Evolutionary conservation across 1,284 basidiomycete genomes (phyloP), one percentile per base, ranked within the genome.

Genomic region (Volvariella volvacea): DNA sequence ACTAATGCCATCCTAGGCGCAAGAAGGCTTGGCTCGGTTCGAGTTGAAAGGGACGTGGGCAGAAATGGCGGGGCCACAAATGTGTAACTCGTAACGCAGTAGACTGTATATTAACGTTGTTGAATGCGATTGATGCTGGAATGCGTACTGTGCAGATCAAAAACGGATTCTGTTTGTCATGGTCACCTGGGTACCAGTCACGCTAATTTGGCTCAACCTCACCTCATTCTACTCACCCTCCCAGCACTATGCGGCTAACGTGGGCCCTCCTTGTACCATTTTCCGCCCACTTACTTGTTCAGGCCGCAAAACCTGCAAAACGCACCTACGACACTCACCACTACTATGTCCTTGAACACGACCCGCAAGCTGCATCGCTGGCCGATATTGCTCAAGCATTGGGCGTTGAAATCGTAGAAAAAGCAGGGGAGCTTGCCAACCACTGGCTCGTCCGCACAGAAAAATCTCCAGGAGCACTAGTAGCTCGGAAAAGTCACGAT

Each of bases 331-430:
- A 74, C 52, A 83, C 87, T 6, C 88, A 98, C 64, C 74, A 87
- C 54, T 99, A 99, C 69, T 95, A 94, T 68, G 86, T 92, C 48
- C 63, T 95, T 20, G 84, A 92, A 61, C 78, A 91, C 59, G 65
- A 76, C 53, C 77, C 86, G 41, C 57, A 58, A 4, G 60, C 65
- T 40, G 49, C 60, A 38, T 75, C 85, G 46, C 66, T 85, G 50
- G 63, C 64, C 39, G 74, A 82, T 42, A 70, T 87, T 37, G 76
- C 84, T 1, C 50, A 63, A 2, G 65, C 70, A 1, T 74, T 98
- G 6, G 84, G 83, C 17, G 84, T 91, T 8, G 86, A 98, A 62
- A 67, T 96, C 41, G 86, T 98, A 42, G 92, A 95, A 57, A 83
- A 77, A 50, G 85, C 86, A 10, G 95, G 95, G 31, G 87, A 96